phyloP scores from a whole-genome alignment of 305 asterid genomes.

The Rubia peregrina region DNA sequence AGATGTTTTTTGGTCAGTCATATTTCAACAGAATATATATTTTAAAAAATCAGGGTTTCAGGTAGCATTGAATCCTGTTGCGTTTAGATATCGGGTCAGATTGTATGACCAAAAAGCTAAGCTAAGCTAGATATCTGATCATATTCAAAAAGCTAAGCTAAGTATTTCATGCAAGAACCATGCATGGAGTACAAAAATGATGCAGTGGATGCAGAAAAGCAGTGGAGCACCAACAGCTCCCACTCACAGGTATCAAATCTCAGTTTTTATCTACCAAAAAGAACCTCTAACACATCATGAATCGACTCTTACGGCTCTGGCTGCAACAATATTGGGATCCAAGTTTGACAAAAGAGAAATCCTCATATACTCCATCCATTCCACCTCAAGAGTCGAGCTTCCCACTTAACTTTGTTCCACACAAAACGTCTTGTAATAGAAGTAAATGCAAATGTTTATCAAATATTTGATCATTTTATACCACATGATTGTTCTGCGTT shows the following conservation, averaged over 20 bases:
- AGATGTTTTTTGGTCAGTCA: neutral
- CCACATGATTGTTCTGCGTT: neutral
- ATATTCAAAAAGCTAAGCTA: neutral
- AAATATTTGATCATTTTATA: no score
- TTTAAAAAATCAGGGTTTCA: neutral
- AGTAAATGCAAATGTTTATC: neutral
- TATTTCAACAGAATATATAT: neutral
- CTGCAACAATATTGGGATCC: neutral
- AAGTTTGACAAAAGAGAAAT: neutral
- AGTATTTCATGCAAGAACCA: neutral
- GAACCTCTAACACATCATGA: neutral
- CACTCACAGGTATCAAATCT: neutral
- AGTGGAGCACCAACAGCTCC: neutral
- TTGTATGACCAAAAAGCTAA: no score
- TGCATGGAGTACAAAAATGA: neutral
- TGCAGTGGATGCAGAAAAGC: neutral
- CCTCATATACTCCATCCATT: neutral
- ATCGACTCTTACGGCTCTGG: neutral
- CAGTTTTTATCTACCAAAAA: neutral
- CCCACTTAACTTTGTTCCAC: neutral
- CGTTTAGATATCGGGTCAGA: no score
- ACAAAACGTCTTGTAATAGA: neutral
- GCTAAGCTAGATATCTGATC: no score
- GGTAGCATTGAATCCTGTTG: neutral
- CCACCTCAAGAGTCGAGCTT: neutral